These are phyloP conservation scores for Fusarium equiseti DNA, from an alignment of 2,329 filamentous ascomycete species.

Conservation along the genomic window DNA sequence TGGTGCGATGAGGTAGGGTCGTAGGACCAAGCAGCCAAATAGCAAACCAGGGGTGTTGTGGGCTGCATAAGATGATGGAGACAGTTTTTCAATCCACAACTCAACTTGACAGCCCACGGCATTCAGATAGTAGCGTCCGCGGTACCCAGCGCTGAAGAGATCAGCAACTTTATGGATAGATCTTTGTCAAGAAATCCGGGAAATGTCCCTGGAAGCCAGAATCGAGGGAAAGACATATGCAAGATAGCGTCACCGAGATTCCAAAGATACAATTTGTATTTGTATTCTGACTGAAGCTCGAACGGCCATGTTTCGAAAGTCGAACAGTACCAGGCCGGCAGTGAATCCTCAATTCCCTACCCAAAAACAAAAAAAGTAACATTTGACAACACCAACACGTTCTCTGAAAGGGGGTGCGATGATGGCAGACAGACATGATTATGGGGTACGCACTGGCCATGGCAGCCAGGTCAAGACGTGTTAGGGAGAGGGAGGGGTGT, in stretches of 20 bases:
- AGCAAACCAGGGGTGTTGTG: constrained; percentile 50
- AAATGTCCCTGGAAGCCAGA: constrained; percentile 29
- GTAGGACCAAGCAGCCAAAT: constrained; percentile 51
- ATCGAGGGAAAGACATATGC: not conserved
- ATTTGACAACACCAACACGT: constrained; percentile 4
- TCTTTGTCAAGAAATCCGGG: constrained; percentile 35
- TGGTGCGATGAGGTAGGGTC: constrained; percentile 57
- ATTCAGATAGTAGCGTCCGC: constrained; percentile 48
- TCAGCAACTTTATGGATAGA: constrained; percentile 41
- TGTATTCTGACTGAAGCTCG: not conserved
- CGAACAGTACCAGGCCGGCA: constrained; percentile 3
- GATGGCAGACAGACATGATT: constrained; percentile 37
- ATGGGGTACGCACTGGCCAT: constrained; percentile 39
- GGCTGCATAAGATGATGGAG: constrained; percentile 52
- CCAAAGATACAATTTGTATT: not conserved
- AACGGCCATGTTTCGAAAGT: not conserved
- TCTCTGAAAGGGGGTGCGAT: constrained; percentile 39
- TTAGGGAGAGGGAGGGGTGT: constrained; percentile 41
- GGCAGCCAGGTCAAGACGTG: not conserved
- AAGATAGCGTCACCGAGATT: not conserved
- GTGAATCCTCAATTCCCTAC: constrained; percentile 38
- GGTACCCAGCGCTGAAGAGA: constrained; percentile 42
- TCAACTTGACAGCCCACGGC: constrained; percentile 50
- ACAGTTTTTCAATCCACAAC: constrained; percentile 43
- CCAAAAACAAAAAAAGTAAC: constrained; percentile 8